These are phyloP conservation scores for Zygosaccharomyces siamensis DNA, from an alignment of 805 yeast species.

Conservation along the genomic window DNA sequence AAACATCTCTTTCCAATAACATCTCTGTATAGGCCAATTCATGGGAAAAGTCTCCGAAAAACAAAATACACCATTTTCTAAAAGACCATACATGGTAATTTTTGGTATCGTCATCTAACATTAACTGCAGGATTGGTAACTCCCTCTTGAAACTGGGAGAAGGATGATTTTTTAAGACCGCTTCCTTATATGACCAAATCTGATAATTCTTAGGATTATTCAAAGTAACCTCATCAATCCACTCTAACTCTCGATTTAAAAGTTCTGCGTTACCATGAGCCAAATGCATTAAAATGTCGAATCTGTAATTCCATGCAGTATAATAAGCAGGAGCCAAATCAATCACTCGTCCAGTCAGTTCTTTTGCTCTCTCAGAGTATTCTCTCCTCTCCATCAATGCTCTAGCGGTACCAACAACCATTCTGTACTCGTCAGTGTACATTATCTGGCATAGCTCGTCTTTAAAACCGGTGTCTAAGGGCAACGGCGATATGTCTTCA, in stretches of 20 bases:
- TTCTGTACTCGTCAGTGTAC: constrained; percentile 66
- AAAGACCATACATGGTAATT: constrained; percentile 98
- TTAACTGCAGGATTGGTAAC: constrained; percentile 54
- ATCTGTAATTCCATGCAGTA: constrained; percentile 78
- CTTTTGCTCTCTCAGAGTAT: constrained; percentile 64
- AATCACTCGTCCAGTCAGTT: constrained; percentile 60
- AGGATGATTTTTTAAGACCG: constrained; percentile 43
- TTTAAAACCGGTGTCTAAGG: constrained; percentile 39
- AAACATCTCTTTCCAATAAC: constrained; percentile 55
- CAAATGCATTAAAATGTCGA: constrained; percentile 43
- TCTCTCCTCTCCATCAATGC: constrained; percentile 58
- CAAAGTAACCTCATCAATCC: constrained; percentile 74
- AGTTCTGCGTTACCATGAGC: constrained; percentile 18
- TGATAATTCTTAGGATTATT: constrained; percentile 88
- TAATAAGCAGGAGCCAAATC: constrained; percentile 81
- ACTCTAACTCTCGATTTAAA: constrained; percentile 54
- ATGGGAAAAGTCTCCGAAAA: constrained; percentile 44
- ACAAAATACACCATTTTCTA: constrained; percentile 71
- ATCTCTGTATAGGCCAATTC: constrained; percentile 51
- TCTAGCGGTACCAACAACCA: constrained; percentile 56
- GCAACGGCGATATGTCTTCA: constrained; percentile 43
- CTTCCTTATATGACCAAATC: constrained; percentile 91
- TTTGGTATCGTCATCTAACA: constrained; percentile 76
- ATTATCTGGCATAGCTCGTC: constrained; percentile 55
- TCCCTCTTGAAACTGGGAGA: constrained; percentile 45